phyloP scores from a whole-genome alignment of 768 basidiomycete species.

The Butyriboletus loyo region DNA sequence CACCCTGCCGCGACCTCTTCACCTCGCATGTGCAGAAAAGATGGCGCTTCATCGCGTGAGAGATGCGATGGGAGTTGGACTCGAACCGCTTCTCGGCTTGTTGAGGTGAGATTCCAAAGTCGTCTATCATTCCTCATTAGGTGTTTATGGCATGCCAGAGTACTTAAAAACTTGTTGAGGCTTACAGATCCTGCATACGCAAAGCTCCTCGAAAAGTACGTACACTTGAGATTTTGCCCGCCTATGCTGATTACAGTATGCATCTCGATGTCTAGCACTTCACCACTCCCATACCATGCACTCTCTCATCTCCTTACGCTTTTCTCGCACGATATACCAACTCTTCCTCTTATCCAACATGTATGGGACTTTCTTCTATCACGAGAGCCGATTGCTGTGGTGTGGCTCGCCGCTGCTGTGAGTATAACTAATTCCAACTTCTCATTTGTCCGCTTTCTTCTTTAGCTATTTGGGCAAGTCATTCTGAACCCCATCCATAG shows the following conservation, averaged over 20 bases:
- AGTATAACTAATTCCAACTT: conserved; percentile 27
- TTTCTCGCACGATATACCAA: conserved; percentile 90
- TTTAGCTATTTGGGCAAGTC: background rate
- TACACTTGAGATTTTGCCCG: background rate
- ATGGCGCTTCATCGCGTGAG: conserved; percentile 46
- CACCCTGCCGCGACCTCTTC: conserved; percentile 61
- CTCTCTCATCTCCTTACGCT: conserved; percentile 88
- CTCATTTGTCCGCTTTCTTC: background rate
- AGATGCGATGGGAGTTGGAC: conserved; percentile 83
- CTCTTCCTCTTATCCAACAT: conserved; percentile 84
- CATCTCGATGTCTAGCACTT: conserved; percentile 41
- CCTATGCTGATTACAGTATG: background rate
- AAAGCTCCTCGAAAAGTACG: conserved; percentile 62
- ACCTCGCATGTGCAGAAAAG: conserved; percentile 48
- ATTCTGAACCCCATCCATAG: conserved; percentile 37
- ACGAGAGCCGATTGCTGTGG: conserved; percentile 74
- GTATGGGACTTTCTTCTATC: conserved; percentile 88
- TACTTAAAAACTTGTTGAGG: conserved; percentile 70
- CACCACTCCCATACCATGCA: conserved; percentile 85
- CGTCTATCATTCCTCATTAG: background rate
- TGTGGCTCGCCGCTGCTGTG: conserved; percentile 84
- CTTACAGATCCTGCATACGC: conserved; percentile 71
- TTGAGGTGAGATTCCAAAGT: conserved; percentile 46
- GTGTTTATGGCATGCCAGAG: conserved; percentile 36
- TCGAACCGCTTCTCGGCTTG: conserved; percentile 83